Evolutionary conservation across 352 stramenopile genomes (phyloP), one percentile per base, ranked within the genome.

Genomic region (Globisporangium radiosum): DNA sequence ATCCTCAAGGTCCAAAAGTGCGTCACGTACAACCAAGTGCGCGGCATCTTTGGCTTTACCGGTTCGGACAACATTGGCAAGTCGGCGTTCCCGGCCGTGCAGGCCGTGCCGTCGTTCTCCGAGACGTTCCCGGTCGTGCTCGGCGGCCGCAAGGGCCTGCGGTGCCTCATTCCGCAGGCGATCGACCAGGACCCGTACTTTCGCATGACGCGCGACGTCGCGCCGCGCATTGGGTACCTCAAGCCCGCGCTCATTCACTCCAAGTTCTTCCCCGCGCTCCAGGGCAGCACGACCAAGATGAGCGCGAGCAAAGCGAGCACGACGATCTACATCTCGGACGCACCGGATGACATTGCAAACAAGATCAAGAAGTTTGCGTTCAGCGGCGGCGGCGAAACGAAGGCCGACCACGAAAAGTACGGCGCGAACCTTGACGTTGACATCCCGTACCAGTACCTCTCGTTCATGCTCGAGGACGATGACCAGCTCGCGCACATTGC

Each of bases 131-230:
- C 95, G 13, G 77, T 91, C 9, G 89, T 95, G 13, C 73, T 98
- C n/a, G 68, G 76, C 37, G 85, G 85, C 50, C 71, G 72, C 47
- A 90, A 92, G 52, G 91, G 97, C 43, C 69, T 99, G 61, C 91
- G 94, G 14, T 99, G 98, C 74, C 81, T 99, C 53, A 99, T 99
- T 64, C 98, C 98, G 6, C 99, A 98, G 72, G 98, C 97, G 14
- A 99, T 99, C 71, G 98, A 99, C 74, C 98, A 99, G 81, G 95
- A 98, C 69, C 94, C 95, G 59, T 98, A 98, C 80, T 98, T 98
- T 86, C 91, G 95, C 50, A 98, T 98, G 91, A 99, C 98, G 47
- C 88, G 98, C 48, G 98, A 99, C 72, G 93, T 99, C 19, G 98
- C 98, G 4, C 96, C 97, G 11, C 97, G 98, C 52, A 89, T 99